phyloP scores from a whole-genome alignment of 1,284 basidiomycete species.

The Ganoderma multipileum region DNA sequence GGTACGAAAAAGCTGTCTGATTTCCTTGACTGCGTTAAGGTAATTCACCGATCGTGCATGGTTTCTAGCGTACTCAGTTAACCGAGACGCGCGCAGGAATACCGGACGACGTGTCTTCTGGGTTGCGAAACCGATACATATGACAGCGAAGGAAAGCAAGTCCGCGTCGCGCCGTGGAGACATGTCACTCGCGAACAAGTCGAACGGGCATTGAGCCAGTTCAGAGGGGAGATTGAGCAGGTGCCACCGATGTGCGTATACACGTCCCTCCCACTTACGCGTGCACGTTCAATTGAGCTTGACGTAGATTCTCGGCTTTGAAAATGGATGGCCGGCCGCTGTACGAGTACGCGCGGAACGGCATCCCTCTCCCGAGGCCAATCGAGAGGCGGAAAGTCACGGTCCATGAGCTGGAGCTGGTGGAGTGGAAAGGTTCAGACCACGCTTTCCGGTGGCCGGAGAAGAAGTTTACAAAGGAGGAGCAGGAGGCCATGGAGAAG shows the following conservation, averaged over 20 bases:
- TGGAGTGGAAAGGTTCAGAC: constrained; percentile 71
- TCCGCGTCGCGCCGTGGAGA: constrained; percentile 81
- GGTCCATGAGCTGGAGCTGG: constrained; percentile 80
- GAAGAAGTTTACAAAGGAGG: constrained; percentile 70
- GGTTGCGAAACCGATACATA: constrained; percentile 97
- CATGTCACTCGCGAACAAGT: constrained; percentile 86
- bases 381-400: constrained; percentile 90
- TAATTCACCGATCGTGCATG: constrained; percentile 38
- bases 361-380: constrained; percentile 89
- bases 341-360: constrained; percentile 95
- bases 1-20: constrained; percentile 89
- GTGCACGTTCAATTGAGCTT: background rate
- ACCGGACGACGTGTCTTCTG: constrained; percentile 88
- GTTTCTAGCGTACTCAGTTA: constrained; percentile 23
- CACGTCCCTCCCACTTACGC: background rate
- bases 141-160: constrained; percentile 85
- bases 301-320: constrained; percentile 89
- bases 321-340: constrained; percentile 98
- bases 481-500: constrained; percentile 73
- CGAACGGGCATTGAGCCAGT: constrained; percentile 74
- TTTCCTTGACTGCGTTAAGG: constrained; percentile 94
- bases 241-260: constrained; percentile 85
- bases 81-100: constrained; percentile 67
- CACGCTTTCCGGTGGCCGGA: constrained; percentile 79
- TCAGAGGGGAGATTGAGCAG: constrained; percentile 90